phyloP scores from a whole-genome alignment of 768 basidiomycete genomes.

The Lactarius pseudohatsudake region DNA sequence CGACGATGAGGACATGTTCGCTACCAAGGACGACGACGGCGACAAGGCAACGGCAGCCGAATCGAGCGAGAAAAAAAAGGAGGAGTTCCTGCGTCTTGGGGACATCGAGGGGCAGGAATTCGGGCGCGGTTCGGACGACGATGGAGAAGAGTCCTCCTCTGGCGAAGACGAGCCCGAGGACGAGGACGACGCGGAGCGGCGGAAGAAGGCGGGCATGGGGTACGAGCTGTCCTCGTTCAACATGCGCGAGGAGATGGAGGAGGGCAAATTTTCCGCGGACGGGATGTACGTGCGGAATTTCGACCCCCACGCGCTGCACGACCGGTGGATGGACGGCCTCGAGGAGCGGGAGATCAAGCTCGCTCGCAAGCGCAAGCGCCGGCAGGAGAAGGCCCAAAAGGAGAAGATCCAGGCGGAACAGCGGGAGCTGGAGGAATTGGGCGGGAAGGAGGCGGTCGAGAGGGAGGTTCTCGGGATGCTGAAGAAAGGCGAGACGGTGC shows the following conservation, averaged over 20 bases:
- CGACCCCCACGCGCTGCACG: slow-evolving; percentile 90
- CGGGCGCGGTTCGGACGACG: slow-evolving; percentile 43
- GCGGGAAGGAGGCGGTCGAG: slow-evolving; percentile 63
- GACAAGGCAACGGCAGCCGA: slow-evolving; percentile 45
- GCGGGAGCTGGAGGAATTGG: slow-evolving; percentile 64
- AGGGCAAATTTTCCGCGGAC: slow-evolving; percentile 95
- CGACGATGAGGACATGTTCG: slow-evolving; percentile 79
- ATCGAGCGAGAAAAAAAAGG: slow-evolving; percentile 53
- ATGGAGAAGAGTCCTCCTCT: slow-evolving; percentile 37
- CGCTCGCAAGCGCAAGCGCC: slow-evolving; percentile 72
- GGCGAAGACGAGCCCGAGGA: slow-evolving; percentile 52
- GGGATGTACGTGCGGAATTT: slow-evolving; percentile 83
- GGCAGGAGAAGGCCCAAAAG: slow-evolving; percentile 69
- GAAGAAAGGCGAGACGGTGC: slow-evolving; percentile 86
- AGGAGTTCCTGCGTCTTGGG: slow-evolving; percentile 79
- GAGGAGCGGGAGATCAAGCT: slow-evolving; percentile 83
- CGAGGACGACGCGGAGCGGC: slow-evolving; percentile 75
- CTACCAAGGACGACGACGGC: slow-evolving; percentile 61
- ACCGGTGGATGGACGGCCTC: slow-evolving; percentile 93
- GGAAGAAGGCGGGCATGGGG: slow-evolving; percentile 87
- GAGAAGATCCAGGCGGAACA: slow-evolving; percentile 73
- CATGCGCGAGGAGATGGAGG: slow-evolving; percentile 98
- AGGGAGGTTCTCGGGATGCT: slow-evolving; percentile 69
- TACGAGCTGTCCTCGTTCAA: slow-evolving; percentile 94
- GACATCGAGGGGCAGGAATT: slow-evolving; percentile 99